phyloP scores from a whole-genome alignment of 805 yeast genomes.

The Candida maris region DNA sequence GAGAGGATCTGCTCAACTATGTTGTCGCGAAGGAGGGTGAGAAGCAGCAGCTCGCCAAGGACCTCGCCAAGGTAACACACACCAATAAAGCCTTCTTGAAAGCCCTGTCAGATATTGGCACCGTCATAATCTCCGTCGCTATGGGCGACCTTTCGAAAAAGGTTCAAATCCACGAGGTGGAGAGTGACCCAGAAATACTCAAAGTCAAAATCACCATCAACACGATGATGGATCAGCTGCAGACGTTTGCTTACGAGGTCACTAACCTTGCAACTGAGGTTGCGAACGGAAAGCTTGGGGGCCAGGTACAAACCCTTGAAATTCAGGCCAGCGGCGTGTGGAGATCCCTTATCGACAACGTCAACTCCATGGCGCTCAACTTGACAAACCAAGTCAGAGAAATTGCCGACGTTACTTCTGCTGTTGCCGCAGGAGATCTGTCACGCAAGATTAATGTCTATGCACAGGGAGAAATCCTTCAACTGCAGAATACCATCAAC shows the following conservation, averaged over 20 bases:
- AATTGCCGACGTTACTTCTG: conserved; percentile 85
- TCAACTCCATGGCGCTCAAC: conserved; percentile 84
- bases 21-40: conserved; percentile 13
- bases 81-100: conserved; percentile 71
- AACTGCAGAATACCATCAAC: conserved; percentile 80
- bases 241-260: conserved; percentile 76
- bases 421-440: conserved; percentile 84
- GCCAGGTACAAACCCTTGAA: conserved; percentile 65
- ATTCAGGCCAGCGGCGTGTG: conserved; percentile 86
- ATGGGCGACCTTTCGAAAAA: conserved; percentile 84
- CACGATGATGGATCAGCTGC: conserved; percentile 85
- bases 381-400: conserved; percentile 85
- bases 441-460: conserved; percentile 82
- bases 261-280: conserved; percentile 86
- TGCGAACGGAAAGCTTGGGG: conserved; percentile 86
- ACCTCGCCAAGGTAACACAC: conserved; percentile 15
- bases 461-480: conserved; percentile 87
- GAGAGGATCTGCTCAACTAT: conserved; percentile 17
- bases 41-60: conserved; percentile 14
- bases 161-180: conserved; percentile 68
- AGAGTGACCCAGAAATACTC: conserved; percentile 73
- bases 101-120: conserved; percentile 76
- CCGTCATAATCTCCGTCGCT: conserved; percentile 84
- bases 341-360: conserved; percentile 80
- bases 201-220: conserved; percentile 79